Evolutionary conservation across 192 early-diverging fungal species (phyloP), one percentile per base, ranked within the genome.

Genomic region (Coemansia sp.): DNA sequence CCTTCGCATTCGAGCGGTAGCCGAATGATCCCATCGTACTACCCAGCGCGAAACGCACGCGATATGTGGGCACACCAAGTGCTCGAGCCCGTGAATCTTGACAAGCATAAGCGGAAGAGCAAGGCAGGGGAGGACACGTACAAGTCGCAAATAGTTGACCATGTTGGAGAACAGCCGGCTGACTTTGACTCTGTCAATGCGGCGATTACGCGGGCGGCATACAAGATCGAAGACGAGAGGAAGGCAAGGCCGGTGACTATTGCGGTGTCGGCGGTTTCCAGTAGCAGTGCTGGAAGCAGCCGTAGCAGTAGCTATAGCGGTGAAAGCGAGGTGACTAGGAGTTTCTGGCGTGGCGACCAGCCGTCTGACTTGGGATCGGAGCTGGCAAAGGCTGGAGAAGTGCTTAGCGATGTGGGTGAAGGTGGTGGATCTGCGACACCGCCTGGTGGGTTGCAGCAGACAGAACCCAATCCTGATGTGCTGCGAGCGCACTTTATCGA

Each of bases 401-500:
- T 8, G 3, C 44, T 8, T 8, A 18, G n/a, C 4, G 44, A 18
- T 45, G 1, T 45, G 50, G 27, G 10, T 6, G 53, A 32, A 32
- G 12, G 13, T 29, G 49, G 61, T 52, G 73, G 71, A 32, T 79
- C 39, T 67, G 76, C 24, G 53, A 73, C 55, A 67, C 76, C 61
- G 64, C 65, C 52, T 32, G 64, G 41, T 27, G 66, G 55, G 30
- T 73, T 5, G 40, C 70, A 2, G 60, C 77, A 13, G 58, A 63
- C 53, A 6, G 69, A 84, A 32, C 68, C 83, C 22, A 76, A 86
- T 44, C 90, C 90, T 0, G 91, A 93, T 55, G 50, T 58, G 7
- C 62, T 90, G 50, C 74, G 89, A 13, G 76, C 65, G 3, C 82
- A 70, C 40, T 93, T 93, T 65, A 73, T 84, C 29, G 86, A 88